Percentiles rank a stretch among this genome's conserved stretches.
phyloP scores from a whole-genome alignment of 768 basidiomycete species.

The Termitomyces heimii region DNA sequence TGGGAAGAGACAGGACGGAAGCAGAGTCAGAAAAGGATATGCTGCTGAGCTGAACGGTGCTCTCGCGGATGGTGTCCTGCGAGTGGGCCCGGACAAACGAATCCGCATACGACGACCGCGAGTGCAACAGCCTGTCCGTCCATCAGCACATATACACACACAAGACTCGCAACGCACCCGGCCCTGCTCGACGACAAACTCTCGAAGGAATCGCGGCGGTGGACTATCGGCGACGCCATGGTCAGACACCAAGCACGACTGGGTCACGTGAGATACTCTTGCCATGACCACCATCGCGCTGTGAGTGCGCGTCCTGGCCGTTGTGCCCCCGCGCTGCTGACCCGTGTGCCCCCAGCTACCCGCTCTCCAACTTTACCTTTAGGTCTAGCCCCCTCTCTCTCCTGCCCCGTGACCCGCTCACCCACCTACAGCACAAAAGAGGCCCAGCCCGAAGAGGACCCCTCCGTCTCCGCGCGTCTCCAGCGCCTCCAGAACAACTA shows the following conservation, averaged over 20 bases:
- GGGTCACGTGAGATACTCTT: slow-evolving; percentile 10
- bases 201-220: not conserved
- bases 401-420: not conserved
- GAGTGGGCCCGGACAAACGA: not conserved
- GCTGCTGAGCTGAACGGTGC: not conserved
- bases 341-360: slow-evolving; percentile 47
- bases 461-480: slow-evolving; percentile 89
- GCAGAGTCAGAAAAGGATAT: not conserved
- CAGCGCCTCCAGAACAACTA: slow-evolving; percentile 95
- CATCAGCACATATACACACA: not conserved
- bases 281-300: slow-evolving; percentile 37
- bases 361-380: slow-evolving; percentile 89
- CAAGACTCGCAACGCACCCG: slow-evolving; percentile 36
- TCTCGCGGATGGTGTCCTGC: not conserved
- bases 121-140: not conserved
- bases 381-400: slow-evolving; percentile 39
- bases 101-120: not conserved
- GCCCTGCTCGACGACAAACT: slow-evolving; percentile 31
- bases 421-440: slow-evolving; percentile 75
- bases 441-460: slow-evolving; percentile 95
- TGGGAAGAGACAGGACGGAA: not conserved
- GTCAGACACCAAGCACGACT: not conserved
- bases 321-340: not conserved
- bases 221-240: too few relatives aligned
- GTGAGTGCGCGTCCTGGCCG: slow-evolving; percentile 22